These are phyloP conservation scores for Neurospora sp. DNA, from an alignment of 495 filamentous ascomycete species.

Conservation along the genomic window DNA sequence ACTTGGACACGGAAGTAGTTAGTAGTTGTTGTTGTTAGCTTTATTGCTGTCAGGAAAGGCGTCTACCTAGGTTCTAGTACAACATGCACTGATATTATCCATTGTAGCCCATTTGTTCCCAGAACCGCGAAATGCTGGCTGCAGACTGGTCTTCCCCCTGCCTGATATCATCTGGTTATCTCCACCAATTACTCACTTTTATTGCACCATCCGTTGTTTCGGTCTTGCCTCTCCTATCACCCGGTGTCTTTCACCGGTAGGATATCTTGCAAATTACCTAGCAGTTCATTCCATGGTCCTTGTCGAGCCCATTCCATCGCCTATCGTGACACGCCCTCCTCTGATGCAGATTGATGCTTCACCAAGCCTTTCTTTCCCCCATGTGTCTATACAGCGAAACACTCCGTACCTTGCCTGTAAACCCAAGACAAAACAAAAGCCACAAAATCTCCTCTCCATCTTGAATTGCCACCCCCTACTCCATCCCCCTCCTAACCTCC, in stretches of 20 bases:
- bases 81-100: not conserved
- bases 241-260: not conserved
- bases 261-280: not conserved
- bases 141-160: not conserved
- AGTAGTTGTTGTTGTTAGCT: not conserved
- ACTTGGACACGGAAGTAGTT: not conserved
- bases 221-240: not conserved
- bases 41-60: not conserved
- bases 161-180: not conserved
- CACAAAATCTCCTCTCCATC: not conserved
- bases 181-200: not conserved
- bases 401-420: not conserved
- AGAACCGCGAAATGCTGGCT: not conserved
- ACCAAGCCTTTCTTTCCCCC: not conserved
- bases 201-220: not conserved
- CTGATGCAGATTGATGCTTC: not conserved
- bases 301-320: not conserved
- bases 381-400: not conserved
- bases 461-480: not conserved
- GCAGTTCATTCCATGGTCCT: not conserved
- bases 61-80: not conserved
- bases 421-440: not conserved
- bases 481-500: conserved; percentile 20
- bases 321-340: not conserved
- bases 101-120: not conserved